A percentile compares a stretch with the other conserved stretches of the same genome.
Evolutionary conservation across 768 basidiomycete genomes (phyloP).

Genomic region (Tylopilus subfusipes): DNA sequence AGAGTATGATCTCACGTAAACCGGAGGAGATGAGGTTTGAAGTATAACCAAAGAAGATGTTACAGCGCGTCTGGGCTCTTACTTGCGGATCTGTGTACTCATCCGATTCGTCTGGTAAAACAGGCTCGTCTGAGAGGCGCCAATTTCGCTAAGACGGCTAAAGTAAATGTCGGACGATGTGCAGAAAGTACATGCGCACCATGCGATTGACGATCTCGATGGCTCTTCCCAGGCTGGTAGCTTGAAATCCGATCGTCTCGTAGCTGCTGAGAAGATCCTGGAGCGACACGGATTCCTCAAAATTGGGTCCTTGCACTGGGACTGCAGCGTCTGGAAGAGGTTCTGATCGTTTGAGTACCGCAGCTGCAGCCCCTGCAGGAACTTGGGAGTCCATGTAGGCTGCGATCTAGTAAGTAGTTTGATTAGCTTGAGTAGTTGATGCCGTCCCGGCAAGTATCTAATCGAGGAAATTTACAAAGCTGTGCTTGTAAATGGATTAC

Average conservation of each 20-base stretch:
- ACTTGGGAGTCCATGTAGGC: constrained; percentile 26
- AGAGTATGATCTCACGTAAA: constrained; percentile 84
- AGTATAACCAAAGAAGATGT: constrained; percentile 95
- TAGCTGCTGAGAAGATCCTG: constrained; percentile 73
- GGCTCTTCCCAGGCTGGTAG: constrained; percentile 85
- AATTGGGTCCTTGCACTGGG: constrained; percentile 83
- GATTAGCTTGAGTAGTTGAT: not conserved
- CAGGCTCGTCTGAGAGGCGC: constrained; percentile 84
- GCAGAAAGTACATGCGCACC: constrained; percentile 43
- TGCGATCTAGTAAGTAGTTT: not conserved
- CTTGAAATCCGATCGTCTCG: constrained; percentile 94
- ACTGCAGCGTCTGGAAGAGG: constrained; percentile 62
- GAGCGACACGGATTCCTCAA: constrained; percentile 66
- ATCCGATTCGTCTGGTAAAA: constrained; percentile 66
- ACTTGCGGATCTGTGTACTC: constrained; percentile 55
- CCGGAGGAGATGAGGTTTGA: constrained; percentile 99
- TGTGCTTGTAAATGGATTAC: too few relatives aligned
- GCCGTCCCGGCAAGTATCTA: constrained; percentile 27
- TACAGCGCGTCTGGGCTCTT: constrained; percentile 71
- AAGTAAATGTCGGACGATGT: not conserved
- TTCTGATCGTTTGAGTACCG: constrained; percentile 74
- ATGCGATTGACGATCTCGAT: constrained; percentile 91
- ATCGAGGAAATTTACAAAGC: too few relatives aligned
- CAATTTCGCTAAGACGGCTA: constrained; percentile 62
- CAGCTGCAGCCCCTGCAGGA: constrained; percentile 63